phyloP scores from a whole-genome alignment of 1,284 basidiomycete species.

The Apiotrichum montevideense region DNA sequence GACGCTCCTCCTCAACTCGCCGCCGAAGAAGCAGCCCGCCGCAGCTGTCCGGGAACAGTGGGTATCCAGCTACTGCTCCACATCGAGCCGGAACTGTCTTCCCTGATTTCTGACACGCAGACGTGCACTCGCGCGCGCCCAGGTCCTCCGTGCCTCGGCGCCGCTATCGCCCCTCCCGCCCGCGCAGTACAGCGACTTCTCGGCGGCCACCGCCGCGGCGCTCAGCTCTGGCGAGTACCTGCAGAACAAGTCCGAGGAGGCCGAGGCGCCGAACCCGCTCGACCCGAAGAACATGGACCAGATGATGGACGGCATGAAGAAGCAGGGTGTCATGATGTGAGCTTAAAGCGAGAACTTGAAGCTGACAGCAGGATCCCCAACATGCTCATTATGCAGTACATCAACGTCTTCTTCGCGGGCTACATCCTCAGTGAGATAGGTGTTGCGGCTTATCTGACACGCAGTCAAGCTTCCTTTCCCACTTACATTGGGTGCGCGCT shows the following conservation, averaged over 20 bases:
- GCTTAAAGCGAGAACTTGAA: no score
- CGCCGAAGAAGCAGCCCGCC: conserved; percentile 72
- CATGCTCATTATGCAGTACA: conserved; percentile 99
- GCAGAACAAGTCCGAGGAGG: conserved; percentile 57
- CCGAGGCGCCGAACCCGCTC: conserved; percentile 59
- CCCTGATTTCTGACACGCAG: conserved; percentile 47
- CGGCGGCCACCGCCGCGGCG: conserved; percentile 61
- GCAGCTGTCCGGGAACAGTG: conserved; percentile 88
- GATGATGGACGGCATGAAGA: conserved; percentile 99
- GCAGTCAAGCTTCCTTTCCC: conserved; percentile 95
- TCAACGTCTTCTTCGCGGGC: conserved; percentile 98
- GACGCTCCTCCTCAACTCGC: conserved; percentile 72
- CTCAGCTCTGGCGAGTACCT: conserved; percentile 73
- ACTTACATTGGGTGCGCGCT: conserved; percentile 92
- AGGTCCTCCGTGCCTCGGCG: conserved; percentile 72
- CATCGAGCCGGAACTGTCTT: no score
- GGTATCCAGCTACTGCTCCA: conserved; percentile 42
- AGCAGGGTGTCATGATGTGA: conserved; percentile 82
- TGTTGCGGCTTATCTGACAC: conserved; percentile 46
- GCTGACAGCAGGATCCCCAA: conserved; percentile 67
- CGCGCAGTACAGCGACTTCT: conserved; percentile 66
- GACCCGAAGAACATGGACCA: conserved; percentile 92
- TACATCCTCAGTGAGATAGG: conserved; percentile 75
- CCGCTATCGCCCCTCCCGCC: conserved; percentile 75
- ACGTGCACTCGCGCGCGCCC: conserved; percentile 73